Evolutionary conservation across 164 flowering plant genomes (phyloP).

Genomic region (Euptelea pleiosperma): DNA sequence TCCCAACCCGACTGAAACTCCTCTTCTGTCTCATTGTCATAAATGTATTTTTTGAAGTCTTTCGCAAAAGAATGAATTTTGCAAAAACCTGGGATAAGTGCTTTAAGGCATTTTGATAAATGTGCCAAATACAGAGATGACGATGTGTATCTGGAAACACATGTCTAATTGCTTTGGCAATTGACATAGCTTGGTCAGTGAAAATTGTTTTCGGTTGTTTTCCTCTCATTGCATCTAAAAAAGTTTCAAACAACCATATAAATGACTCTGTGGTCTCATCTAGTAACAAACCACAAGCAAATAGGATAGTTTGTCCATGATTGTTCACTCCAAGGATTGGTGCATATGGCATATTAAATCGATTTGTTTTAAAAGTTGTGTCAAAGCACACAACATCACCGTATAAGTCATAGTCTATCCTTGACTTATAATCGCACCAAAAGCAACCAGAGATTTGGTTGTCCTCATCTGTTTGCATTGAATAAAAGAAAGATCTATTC

Average conservation of each 20-base stretch:
- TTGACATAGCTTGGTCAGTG: not conserved
- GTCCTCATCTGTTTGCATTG: not conserved
- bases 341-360: not conserved
- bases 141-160: too few relatives aligned
- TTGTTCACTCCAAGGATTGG: constrained; percentile 7
- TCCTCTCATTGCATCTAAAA: too few relatives aligned
- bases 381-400: constrained; percentile 8
- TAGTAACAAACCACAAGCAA: too few relatives aligned
- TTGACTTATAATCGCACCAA: not conserved
- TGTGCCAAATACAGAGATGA: constrained; percentile 2
- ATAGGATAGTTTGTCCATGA: constrained; percentile 1
- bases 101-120: constrained; percentile 5
- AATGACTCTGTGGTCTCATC: too few relatives aligned
- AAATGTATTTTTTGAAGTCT: too few relatives aligned
- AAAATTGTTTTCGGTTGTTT: too few relatives aligned
- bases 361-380: not conserved
- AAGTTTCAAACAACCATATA: too few relatives aligned
- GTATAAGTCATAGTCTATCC: not conserved
- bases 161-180: too few relatives aligned
- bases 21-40: too few relatives aligned
- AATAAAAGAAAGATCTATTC: constrained; percentile 1
- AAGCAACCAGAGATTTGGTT: not conserved
- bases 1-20: too few relatives aligned
- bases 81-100: too few relatives aligned
- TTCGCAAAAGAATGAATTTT: too few relatives aligned